Evolutionary conservation across 495 filamentous ascomycete genomes (phyloP), one percentile per base, ranked within the genome.

Genomic region (Trichoderma reesei): DNA sequence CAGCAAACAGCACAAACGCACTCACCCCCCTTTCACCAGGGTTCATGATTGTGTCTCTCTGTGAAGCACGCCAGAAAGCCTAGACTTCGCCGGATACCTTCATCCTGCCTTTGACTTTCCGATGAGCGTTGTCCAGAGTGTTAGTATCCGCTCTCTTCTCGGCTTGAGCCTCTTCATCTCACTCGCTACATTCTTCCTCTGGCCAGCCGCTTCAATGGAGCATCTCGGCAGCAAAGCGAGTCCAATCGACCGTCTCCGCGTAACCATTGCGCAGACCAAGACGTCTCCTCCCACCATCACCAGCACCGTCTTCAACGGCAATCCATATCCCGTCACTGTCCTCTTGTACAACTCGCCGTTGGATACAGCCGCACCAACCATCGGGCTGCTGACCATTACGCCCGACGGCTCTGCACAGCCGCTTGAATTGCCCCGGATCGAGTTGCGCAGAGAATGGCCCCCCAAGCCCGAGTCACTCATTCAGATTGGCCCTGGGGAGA

Each of bases 301-400:
- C 0, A 60, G 75, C 11, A 73, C 74, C 1, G 70, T 84, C n/a
- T 72, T 72, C 54, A 85, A 83, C 65, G 69, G 71, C 1, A 69
- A 72, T 37, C 56, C 67, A 0, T 41, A 68, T 9, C 72, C 81
- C 36, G 69, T 83, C 14, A 83, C 80, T 1, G 51, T 85, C 18
- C 71, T 84, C 13, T 71, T 67, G 42, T 84, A 78, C 79, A 70
- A 75, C 59, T 77, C 77, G 5, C 82, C 82, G 6, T 67, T 84
- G 9, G 82, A 84, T 64, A 66, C 74, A 5, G 64, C 72, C 36
- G 82, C 80, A 10, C 70, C 76, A 33, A 67, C 77, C 26, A 69
- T 82, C 10, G 79, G 81, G 36, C 69, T 83, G 14, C 72, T 84
- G 59, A 69, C 75, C 10, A 70, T 82, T 37, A 68, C 69, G 38